phyloP scores from a whole-genome alignment of 176 grass and related monocot genomes.

The Areca catechu region DNA sequence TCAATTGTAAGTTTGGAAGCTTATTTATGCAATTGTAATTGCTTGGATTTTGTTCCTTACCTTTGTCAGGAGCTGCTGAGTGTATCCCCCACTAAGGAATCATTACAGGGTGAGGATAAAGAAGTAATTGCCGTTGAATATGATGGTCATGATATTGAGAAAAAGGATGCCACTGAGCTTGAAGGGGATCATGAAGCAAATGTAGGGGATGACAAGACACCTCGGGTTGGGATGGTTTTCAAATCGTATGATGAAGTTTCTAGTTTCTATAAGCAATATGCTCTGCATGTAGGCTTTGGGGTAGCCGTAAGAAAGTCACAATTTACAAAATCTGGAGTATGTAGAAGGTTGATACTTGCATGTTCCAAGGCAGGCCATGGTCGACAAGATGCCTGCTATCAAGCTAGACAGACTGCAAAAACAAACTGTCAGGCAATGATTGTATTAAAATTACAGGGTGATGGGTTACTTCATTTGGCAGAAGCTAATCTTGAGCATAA shows the following conservation, averaged over 20 bases:
- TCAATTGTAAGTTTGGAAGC: not conserved
- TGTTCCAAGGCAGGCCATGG: conserved; percentile 79
- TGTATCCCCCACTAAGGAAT: not conserved
- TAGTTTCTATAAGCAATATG: conserved; percentile 81
- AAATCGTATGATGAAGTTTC: conserved; percentile 72
- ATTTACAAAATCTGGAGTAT: conserved; percentile 71
- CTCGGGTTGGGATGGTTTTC: conserved; percentile 54
- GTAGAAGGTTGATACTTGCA: conserved; percentile 66
- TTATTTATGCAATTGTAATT: not conserved
- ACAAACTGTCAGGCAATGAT: conserved; percentile 83
- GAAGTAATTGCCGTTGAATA: conserved; percentile 43
- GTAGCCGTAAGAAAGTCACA: conserved; percentile 52
- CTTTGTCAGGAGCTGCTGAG: not conserved
- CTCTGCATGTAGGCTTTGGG: conserved; percentile 54
- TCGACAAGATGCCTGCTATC: conserved; percentile 64
- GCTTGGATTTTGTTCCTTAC: not conserved
- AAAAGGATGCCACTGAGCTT: conserved; percentile 14
- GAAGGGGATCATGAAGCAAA: not conserved
- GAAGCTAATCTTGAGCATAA: conserved; percentile 75
- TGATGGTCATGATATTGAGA: conserved; percentile 22
- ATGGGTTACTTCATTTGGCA: conserved; percentile 78
- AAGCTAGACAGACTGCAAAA: conserved; percentile 65
- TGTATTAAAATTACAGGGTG: conserved; percentile 67
- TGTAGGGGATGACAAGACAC: conserved; percentile 36
- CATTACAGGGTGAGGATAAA: conserved; percentile 20